Conservation (phyloP, 192 early-diverging fungal species). For the Coemansia sp. region DNA sequence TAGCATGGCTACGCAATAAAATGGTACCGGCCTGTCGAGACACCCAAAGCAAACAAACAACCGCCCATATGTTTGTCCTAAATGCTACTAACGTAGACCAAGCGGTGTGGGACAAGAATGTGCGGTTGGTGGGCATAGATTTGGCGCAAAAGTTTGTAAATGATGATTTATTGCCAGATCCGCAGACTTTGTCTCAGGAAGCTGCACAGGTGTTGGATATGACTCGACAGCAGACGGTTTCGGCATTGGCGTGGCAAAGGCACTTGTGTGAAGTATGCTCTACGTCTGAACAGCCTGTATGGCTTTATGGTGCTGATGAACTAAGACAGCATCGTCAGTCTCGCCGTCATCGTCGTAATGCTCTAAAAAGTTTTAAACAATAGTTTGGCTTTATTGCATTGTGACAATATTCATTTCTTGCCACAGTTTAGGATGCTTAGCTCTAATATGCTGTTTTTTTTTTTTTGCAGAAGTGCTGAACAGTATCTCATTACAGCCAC, state of each 20-base stretch:
- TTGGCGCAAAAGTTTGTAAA: slow-evolving; percentile 52
- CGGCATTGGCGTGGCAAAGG: slow-evolving; percentile 60
- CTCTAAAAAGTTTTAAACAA: background rate
- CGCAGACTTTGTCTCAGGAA: slow-evolving; percentile 14
- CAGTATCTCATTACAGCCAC: too few relatives aligned
- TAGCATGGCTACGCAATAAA: slow-evolving; percentile 52
- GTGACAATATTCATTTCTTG: too few relatives aligned
- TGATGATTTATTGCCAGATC: slow-evolving; percentile 14
- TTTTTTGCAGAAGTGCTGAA: too few relatives aligned
- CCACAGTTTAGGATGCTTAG: too few relatives aligned
- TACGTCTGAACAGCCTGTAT: slow-evolving; percentile 38
- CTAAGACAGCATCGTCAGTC: slow-evolving; percentile 73
- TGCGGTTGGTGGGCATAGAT: slow-evolving; percentile 55
- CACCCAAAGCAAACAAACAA: slow-evolving; percentile 22
- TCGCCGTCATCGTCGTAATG: slow-evolving; percentile 56
- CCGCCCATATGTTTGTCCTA: slow-evolving; percentile 59
- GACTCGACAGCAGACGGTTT: slow-evolving; percentile 19
- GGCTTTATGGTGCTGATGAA: slow-evolving; percentile 71
- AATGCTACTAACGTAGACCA: slow-evolving; percentile 64
- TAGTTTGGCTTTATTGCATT: too few relatives aligned
- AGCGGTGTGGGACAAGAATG: slow-evolving; percentile 54
- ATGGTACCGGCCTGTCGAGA: slow-evolving; percentile 41
- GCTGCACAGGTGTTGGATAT: slow-evolving; percentile 25
- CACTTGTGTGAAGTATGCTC: slow-evolving; percentile 70
- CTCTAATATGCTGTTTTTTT: too few relatives aligned